These are phyloP conservation scores for Cryptococcus wingfieldii DNA, from an alignment of 1,284 basidiomycete genomes.

Conservation along the genomic window DNA sequence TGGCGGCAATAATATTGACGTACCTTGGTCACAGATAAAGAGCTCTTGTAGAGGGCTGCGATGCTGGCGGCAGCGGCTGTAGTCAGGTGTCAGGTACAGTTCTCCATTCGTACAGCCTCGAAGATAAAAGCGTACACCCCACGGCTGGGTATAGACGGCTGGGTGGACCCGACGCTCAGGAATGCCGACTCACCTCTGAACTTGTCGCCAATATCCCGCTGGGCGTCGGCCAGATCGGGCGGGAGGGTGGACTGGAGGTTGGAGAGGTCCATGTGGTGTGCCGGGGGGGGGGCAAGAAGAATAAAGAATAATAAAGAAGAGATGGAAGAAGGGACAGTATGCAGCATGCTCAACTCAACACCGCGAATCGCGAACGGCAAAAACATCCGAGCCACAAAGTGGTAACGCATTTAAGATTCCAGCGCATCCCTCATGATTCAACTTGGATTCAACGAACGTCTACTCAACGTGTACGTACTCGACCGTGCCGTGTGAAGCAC, in stretches of 20 bases:
- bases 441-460: no score
- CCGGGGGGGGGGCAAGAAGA: neutral
- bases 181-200: constrained; percentile 45
- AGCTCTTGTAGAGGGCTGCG: constrained; percentile 48
- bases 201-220: constrained; percentile 50
- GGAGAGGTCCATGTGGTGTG: constrained; percentile 44
- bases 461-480: no score
- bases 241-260: constrained; percentile 43
- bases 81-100: neutral
- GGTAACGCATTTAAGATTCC: no score
- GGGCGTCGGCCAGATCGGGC: constrained; percentile 45
- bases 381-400: no score
- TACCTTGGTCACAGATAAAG: constrained; percentile 48
- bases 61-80: constrained; percentile 49
- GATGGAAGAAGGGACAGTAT: neutral
- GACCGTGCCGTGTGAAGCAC: no score
- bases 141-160: no score
- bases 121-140: no score
- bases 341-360: neutral
- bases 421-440: no score
- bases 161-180: neutral
- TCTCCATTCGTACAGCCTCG: no score
- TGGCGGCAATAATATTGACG: constrained; percentile 1
- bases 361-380: no score
- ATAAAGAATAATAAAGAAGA: neutral